A percentile compares a stretch with the other conserved stretches of the same genome.
Evolutionary conservation across 169 alveolate species (phyloP).

Genomic region (Fabrea salina): DNA sequence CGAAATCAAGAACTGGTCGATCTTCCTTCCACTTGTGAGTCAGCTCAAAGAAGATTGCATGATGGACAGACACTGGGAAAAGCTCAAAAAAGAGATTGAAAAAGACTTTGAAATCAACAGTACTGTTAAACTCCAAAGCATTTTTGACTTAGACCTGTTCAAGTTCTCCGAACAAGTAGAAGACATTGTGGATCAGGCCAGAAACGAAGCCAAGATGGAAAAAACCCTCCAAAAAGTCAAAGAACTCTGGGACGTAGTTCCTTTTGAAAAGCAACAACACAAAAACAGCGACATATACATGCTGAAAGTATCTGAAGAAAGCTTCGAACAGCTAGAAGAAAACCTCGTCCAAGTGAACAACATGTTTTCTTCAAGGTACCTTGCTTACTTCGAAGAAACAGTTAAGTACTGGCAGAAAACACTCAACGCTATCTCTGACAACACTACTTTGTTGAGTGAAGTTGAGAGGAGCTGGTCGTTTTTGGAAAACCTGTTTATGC

Average conservation of each 20-base stretch:
- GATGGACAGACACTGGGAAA: conserved; percentile 94
- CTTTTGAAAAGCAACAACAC: conserved; percentile 84
- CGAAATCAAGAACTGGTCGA: conserved; percentile 56
- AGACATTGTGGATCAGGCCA: conserved; percentile 94
- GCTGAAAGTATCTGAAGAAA: conserved; percentile 89
- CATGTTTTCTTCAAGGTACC: conserved; percentile 92
- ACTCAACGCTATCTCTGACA: conserved; percentile 91
- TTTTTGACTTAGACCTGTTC: conserved; percentile 87
- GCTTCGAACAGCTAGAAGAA: conserved; percentile 95
- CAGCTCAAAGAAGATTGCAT: conserved; percentile 91
- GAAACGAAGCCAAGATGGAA: conserved; percentile 93
- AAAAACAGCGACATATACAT: conserved; percentile 86
- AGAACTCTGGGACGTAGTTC: conserved; percentile 87
- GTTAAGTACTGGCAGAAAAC: conserved; percentile 91
- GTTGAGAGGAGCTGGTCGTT: conserved; percentile 95
- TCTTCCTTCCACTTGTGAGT: conserved; percentile 79
- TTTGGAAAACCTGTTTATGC: conserved; percentile 94
- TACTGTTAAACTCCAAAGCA: conserved; percentile 79
- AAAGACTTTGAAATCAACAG: conserved; percentile 75
- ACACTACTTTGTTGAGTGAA: conserved; percentile 88
- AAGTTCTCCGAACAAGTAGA: conserved; percentile 89
- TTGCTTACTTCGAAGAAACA: conserved; percentile 89
- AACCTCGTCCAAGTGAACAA: conserved; percentile 91
- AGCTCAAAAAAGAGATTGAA: conserved; percentile 73
- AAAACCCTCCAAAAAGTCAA: conserved; percentile 85